Evolutionary conservation across 331 rosid genomes (phyloP).

Genomic region (Malus hybrid): DNA sequence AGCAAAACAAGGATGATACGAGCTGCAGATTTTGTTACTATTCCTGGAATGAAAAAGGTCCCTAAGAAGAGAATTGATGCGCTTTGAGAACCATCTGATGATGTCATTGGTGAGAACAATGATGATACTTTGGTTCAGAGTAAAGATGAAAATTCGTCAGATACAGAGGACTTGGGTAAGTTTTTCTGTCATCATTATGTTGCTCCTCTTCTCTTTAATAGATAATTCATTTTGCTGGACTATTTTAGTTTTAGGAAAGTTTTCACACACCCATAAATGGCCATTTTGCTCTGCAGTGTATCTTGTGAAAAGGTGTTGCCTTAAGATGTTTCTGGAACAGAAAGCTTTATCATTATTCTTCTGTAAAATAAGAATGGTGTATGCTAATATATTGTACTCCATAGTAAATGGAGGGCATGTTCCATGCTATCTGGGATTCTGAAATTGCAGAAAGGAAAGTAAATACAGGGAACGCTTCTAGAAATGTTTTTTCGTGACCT

Average conservation of each 20-base stretch:
- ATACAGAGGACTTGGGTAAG: slow-evolving; percentile 60
- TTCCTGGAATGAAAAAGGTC: slow-evolving; percentile 71
- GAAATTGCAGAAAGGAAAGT: neutral
- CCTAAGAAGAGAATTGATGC: slow-evolving; percentile 83
- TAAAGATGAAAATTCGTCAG: slow-evolving; percentile 64
- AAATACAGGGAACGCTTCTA: neutral
- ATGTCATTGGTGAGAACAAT: slow-evolving; percentile 42
- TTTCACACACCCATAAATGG: neutral
- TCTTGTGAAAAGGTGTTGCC: neutral
- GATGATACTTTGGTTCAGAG: slow-evolving; percentile 45
- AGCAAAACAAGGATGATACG: slow-evolving; percentile 60
- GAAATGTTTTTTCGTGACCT: neutral
- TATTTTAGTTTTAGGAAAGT: neutral
- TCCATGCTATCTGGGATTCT: neutral
- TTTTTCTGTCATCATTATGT: neutral
- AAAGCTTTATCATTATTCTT: neutral
- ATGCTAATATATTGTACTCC: neutral
- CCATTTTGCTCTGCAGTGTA: neutral
- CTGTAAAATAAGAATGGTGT: neutral
- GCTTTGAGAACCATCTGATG: slow-evolving; percentile 64
- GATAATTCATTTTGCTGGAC: neutral
- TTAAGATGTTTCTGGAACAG: neutral
- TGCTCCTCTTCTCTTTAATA: neutral
- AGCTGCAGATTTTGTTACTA: slow-evolving; percentile 54
- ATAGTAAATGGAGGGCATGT: neutral